Conservation (phyloP, 805 yeast species). For the Cyberlindnera suaveolens region DNA sequence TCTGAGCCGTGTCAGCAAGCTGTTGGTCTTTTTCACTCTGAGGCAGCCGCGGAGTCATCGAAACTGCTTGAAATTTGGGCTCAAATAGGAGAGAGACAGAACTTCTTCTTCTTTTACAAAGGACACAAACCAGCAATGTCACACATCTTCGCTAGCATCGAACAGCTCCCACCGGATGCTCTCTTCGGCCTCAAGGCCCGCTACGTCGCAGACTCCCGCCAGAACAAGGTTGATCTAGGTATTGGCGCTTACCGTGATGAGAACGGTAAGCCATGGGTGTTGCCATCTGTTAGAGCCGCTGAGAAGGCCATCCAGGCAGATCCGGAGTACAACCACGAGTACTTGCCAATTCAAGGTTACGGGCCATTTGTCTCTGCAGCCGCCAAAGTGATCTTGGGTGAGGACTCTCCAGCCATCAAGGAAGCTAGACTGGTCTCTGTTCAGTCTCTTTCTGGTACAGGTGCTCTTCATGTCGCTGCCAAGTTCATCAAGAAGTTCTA, state of each 20-base stretch:
- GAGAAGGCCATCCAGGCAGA: conserved; percentile 57
- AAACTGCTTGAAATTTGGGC: too few species aligned
- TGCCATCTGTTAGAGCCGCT: conserved; percentile 64
- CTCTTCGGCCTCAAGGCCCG: conserved; percentile 76
- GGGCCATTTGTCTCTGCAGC: conserved; percentile 63
- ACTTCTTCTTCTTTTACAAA: neutral
- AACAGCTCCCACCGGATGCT: conserved; percentile 78
- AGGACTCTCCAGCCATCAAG: conserved; percentile 43
- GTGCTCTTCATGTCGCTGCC: conserved; percentile 89
- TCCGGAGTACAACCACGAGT: conserved; percentile 74
- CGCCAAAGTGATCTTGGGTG: conserved; percentile 67
- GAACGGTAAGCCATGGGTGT: conserved; percentile 63
- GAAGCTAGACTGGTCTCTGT: conserved; percentile 51
- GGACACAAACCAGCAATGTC: conserved; percentile 4
- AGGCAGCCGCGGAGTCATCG: too few species aligned
- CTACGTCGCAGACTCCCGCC: conserved; percentile 48
- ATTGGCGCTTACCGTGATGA: conserved; percentile 77
- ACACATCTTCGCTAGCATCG: conserved; percentile 42
- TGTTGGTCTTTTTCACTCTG: too few species aligned
- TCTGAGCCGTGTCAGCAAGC: too few species aligned
- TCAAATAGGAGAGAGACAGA: too few species aligned
- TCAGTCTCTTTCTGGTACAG: conserved; percentile 83
- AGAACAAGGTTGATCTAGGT: conserved; percentile 76
- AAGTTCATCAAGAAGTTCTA: conserved; percentile 31
- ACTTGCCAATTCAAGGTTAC: conserved; percentile 76